phyloP scores from a whole-genome alignment of 2,329 filamentous ascomycete genomes.

The Fusarium mangiferae region DNA sequence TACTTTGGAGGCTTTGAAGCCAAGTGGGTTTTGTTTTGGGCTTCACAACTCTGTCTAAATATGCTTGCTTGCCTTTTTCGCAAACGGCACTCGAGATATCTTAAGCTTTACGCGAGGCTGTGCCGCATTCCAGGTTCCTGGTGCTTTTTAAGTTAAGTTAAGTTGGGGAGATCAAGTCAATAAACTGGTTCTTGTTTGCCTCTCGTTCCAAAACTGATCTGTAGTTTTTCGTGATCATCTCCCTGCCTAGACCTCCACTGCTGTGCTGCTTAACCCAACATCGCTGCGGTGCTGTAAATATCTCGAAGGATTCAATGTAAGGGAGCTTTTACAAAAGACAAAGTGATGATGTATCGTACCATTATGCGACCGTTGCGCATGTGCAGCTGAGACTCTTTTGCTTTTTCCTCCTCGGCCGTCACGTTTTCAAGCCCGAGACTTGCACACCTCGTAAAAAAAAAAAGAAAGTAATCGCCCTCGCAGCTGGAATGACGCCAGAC shows the following conservation, averaged over 20 bases:
- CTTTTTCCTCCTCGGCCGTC: neutral
- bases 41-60: neutral
- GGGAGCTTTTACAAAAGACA: constrained; percentile 3
- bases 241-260: constrained; percentile 15
- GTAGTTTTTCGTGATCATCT: neutral
- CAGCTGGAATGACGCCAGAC: constrained; percentile 22
- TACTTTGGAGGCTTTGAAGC: constrained; percentile 9
- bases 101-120: neutral
- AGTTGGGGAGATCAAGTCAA: neutral
- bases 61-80: neutral
- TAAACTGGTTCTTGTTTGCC: neutral
- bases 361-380: neutral
- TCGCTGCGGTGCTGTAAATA: neutral
- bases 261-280: neutral
- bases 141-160: neutral
- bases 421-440: constrained; percentile 32
- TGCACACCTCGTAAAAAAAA: constrained; percentile 1
- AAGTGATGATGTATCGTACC: neutral
- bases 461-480: neutral
- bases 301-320: constrained; percentile 9
- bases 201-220: constrained; percentile 7
- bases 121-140: constrained; percentile 19
- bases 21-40: neutral
- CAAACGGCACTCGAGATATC: constrained; percentile 7
- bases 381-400: neutral